phyloP scores from a whole-genome alignment of 495 filamentous ascomycete species.

The Schizothecium vesticola region DNA sequence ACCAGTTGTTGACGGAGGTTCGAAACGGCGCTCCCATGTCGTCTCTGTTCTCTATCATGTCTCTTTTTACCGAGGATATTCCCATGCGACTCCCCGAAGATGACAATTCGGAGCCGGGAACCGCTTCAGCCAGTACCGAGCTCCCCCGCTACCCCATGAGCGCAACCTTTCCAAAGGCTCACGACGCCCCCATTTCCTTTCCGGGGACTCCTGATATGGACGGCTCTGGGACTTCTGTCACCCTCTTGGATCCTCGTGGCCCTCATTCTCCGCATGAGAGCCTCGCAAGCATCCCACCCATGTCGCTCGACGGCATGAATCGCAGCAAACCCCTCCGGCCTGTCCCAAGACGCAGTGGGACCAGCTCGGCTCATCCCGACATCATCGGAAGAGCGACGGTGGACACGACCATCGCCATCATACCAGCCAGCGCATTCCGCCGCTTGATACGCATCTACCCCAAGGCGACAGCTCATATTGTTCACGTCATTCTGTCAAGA shows the following conservation, averaged over 20 bases:
- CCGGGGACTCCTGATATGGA: constrained; percentile 34
- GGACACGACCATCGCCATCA: constrained; percentile 97
- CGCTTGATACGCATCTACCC: constrained; percentile 93
- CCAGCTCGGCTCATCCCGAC: constrained; percentile 87
- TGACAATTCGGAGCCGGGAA: constrained; percentile 37
- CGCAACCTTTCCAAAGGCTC: constrained; percentile 43
- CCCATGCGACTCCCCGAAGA: constrained; percentile 64
- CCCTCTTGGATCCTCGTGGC: constrained; percentile 20
- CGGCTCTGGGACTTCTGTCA: constrained; percentile 20
- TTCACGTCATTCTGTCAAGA: constrained; percentile 91
- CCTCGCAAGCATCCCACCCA: constrained; percentile 57
- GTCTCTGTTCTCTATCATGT: constrained; percentile 93
- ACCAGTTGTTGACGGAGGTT: constrained; percentile 93
- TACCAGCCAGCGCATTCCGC: constrained; percentile 91
- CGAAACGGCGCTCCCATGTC: constrained; percentile 99
- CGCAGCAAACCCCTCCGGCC: constrained; percentile 25
- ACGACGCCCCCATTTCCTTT: constrained; percentile 28
- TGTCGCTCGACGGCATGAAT: constrained; percentile 57
- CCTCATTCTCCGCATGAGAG: constrained; percentile 19
- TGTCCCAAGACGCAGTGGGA: constrained; percentile 40
- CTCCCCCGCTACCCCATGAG: constrained; percentile 37
- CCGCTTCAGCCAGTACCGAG: constrained; percentile 11
- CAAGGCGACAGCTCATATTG: constrained; percentile 92
- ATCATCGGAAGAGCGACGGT: constrained; percentile 95
- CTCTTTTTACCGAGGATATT: constrained; percentile 92